Evolutionary conservation across 495 filamentous ascomycete genomes (phyloP).

Genomic region (Stereocaulon alpinum): DNA sequence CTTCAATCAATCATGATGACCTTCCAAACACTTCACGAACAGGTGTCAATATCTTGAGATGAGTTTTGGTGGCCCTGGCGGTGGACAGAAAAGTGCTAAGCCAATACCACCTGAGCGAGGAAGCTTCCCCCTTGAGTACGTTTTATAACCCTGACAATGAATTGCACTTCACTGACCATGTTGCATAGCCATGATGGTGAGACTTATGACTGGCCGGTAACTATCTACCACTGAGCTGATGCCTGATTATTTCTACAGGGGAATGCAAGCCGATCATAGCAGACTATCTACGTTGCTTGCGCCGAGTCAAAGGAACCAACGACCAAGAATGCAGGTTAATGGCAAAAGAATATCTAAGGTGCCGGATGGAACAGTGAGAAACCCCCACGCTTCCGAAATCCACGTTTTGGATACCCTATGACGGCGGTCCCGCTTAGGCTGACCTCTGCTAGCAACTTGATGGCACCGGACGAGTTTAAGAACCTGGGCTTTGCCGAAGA

Average conservation of each 20-base stretch:
- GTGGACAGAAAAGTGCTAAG: conserved; percentile 55
- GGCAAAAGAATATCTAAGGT: conserved; percentile 78
- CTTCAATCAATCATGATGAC: not conserved
- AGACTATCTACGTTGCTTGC: conserved; percentile 75
- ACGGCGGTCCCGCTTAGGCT: not conserved
- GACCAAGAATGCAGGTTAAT: conserved; percentile 72
- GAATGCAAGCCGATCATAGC: conserved; percentile 88
- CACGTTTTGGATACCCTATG: not conserved
- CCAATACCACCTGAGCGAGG: conserved; percentile 87
- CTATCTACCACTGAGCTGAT: not conserved
- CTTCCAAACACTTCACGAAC: not conserved
- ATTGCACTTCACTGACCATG: not conserved
- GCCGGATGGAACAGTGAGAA: conserved; percentile 86
- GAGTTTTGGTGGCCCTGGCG: conserved; percentile 71
- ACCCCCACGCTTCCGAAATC: conserved; percentile 12
- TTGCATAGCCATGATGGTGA: conserved; percentile 12
- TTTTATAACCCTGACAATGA: conserved; percentile 27
- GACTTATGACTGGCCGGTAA: not conserved
- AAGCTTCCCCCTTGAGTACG: conserved; percentile 92
- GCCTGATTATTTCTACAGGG: conserved; percentile 37
- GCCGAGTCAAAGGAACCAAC: conserved; percentile 69
- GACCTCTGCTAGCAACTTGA: conserved; percentile 59
- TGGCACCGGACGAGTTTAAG: conserved; percentile 87
- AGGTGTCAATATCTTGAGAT: conserved; percentile 21
- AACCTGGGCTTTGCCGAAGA: conserved; percentile 76